Evolutionary conservation across 306 rosid species (phyloP).

Genomic region (Cucurbita pepo): DNA sequence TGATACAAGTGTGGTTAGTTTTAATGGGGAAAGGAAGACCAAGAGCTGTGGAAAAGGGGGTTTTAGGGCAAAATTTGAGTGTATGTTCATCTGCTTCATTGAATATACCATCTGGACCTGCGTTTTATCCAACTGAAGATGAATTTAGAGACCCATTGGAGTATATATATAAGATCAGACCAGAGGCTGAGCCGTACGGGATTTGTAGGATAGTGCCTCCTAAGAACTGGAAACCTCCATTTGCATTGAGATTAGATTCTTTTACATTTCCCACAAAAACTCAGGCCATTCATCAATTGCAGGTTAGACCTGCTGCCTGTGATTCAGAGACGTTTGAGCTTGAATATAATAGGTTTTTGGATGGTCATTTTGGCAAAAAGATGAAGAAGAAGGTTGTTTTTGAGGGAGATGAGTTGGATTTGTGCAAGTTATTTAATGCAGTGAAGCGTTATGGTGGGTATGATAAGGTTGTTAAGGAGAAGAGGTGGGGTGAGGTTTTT

Average conservation of each 20-base stretch:
- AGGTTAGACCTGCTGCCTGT: slow-evolving; percentile 63
- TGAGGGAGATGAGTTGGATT: slow-evolving; percentile 77
- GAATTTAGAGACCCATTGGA: slow-evolving; percentile 89
- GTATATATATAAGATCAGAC: slow-evolving; percentile 63
- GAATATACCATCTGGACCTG: slow-evolving; percentile 64
- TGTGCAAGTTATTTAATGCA: slow-evolving; percentile 70
- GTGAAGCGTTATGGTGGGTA: slow-evolving; percentile 80
- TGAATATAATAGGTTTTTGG: slow-evolving; percentile 78
- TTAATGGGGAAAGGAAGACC: slow-evolving; percentile 83
- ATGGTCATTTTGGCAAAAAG: slow-evolving; percentile 44
- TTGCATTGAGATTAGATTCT: slow-evolving; percentile 51
- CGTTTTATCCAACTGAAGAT: slow-evolving; percentile 67
- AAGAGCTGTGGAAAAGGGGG: slow-evolving; percentile 84
- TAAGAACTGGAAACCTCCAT: slow-evolving; percentile 73
- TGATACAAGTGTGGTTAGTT: slow-evolving; percentile 13
- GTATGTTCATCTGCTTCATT: slow-evolving; percentile 28
- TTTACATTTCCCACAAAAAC: slow-evolving; percentile 80
- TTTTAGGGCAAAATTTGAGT: slow-evolving; percentile 41
- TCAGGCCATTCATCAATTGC: slow-evolving; percentile 81
- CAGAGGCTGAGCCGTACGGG: slow-evolving; percentile 77
- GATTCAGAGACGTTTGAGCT: slow-evolving; percentile 74
- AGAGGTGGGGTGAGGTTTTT: slow-evolving; percentile 87
- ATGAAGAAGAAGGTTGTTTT: slow-evolving; percentile 56
- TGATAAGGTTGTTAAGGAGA: slow-evolving; percentile 53
- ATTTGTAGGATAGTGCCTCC: slow-evolving; percentile 96